These are phyloP conservation scores for Physcomitrium patens DNA, from an alignment of 225 moss, liverwort and hornwort genomes.

Conservation along the genomic window DNA sequence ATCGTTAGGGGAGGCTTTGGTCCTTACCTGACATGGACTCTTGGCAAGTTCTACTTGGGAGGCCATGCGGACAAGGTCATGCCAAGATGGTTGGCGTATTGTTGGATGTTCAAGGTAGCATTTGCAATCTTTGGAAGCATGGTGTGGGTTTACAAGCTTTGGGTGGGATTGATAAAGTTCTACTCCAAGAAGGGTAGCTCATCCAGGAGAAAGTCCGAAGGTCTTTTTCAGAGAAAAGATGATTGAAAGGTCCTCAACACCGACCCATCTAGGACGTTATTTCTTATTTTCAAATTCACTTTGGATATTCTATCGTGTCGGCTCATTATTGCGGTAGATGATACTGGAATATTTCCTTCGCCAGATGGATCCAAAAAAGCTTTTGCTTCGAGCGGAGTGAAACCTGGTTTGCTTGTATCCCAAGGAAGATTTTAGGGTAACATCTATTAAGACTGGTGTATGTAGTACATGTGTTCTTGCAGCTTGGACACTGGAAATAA, in stretches of 20 bases:
- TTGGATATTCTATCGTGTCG: no score
- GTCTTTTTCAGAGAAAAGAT: conserved; percentile 32
- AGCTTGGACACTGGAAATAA: neutral
- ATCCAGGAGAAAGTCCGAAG: conserved; percentile 43
- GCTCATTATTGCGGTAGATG: no score
- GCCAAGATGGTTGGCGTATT: conserved; percentile 91
- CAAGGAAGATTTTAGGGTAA: conserved; percentile 31
- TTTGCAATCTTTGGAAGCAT: conserved; percentile 93
- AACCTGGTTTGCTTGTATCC: neutral
- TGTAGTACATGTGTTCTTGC: conserved; percentile 28
- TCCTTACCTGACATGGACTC: conserved; percentile 75
- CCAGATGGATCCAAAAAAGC: no score
- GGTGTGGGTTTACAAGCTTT: conserved; percentile 97
- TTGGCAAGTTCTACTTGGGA: conserved; percentile 78
- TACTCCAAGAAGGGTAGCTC: conserved; percentile 50
- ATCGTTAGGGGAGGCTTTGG: conserved; percentile 83
- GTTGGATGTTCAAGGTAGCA: conserved; percentile 91
- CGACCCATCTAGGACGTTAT: neutral
- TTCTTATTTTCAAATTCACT: no score
- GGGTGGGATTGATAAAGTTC: conserved; percentile 91
- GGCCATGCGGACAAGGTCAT: conserved; percentile 83
- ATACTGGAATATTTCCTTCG: no score
- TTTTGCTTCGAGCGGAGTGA: no score
- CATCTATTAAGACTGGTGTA: conserved; percentile 22
- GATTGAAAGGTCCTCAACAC: conserved; percentile 38